Base-by-base conservation (phyloP, 2,329 filamentous ascomycete genomes). In the Talaromyces sp. region DNA sequence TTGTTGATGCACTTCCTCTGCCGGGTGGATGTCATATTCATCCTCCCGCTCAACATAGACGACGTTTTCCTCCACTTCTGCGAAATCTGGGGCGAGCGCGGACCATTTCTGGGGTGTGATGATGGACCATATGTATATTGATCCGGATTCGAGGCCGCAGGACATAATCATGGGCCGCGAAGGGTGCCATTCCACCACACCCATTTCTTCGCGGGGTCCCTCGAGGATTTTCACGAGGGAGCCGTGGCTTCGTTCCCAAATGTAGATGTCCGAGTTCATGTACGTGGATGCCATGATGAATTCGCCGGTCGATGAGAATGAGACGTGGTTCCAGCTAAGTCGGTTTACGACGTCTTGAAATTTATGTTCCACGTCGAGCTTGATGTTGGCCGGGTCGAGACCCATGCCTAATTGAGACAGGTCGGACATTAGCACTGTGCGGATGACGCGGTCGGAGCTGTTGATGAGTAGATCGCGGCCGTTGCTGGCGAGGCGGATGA, bases 261-360 rank as follows among this genome's bases (percentile, higher is more conserved):
- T 93, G 78, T 98, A 98, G 68, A 99, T 91, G 78, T 99, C 94
- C 72, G 97, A 93, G 73, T 99, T 99, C 83, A 98, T 98, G 77
- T 93, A 97, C 1, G 95, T 98, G 31, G 93, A 96, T 0, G 96
- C 95, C 27, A 93, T 93, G 47, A 99, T 93, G 75, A 98, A 98
- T 78, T 99, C 95, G 61, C 93, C 93, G 0, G 91, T 95, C 0
- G 92, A 90, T 73, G 92, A 96, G 76, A 99, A 98, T 0, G 93
- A 93, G 65, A 97, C 93, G 73, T 97, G 93, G 73, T 98, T 99
- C 95, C 95, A 99, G 7, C 91, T 93, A 13, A 98, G 81, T 52
- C 91, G 88, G 74, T 99, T 98, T 60, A 99, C 95, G 3, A 98
- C 90, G 74, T 99, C 96, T 77, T 98, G 93, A 72, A 98, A 99